Evolutionary conservation across 495 filamentous ascomycete genomes (phyloP), one percentile per base, ranked within the genome.

Genomic region (Parathielavia appendiculata): DNA sequence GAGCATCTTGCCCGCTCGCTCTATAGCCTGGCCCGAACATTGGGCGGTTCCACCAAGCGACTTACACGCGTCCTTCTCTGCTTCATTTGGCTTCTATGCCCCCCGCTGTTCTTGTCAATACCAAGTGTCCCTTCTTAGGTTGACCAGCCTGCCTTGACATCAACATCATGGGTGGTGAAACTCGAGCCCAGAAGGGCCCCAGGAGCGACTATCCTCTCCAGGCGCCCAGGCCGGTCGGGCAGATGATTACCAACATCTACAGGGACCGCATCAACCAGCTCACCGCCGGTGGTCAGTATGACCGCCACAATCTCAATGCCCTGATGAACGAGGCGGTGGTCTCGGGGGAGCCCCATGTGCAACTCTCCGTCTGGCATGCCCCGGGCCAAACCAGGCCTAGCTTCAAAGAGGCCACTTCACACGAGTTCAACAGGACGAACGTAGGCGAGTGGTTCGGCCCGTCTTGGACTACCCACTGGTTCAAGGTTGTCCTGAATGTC

Each of bases 381-480:
- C 92, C 92, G 0, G 74, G 86, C 65, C 84, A 89, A 40, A 76
- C 81, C 39, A 83, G 93, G 20, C 93, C 95, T 14, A 82, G 87
- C n/a, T 98, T 98, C 74, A 70, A 92, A 56, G 91, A 97, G 39
- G 93, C 92, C 17, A 87, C 85, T 36, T 86, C 83, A 20, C 84
- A 92, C 57, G 78, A 88, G 40, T 98, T 95, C 73, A 78, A 78
- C 32, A 75, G 81, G n/a, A 88, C 92, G 1, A 75, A 78, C 16
- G 84, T 91, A 53, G 91, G 92, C 34, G 79, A 85, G 56, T 82
- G 76, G 14, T 97, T 97, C 64, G 93, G 93, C 5, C 93, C 93
- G 12, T 92, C 91, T 46, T 98, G 93, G 93, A 90, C 90, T 0
- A 98, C 93, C n/a, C 92, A 97, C 72, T 98, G 93, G 93, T 93